Conservation (phyloP, 371 early-diverging fungal genomes). For the Nematocida minor region DNA sequence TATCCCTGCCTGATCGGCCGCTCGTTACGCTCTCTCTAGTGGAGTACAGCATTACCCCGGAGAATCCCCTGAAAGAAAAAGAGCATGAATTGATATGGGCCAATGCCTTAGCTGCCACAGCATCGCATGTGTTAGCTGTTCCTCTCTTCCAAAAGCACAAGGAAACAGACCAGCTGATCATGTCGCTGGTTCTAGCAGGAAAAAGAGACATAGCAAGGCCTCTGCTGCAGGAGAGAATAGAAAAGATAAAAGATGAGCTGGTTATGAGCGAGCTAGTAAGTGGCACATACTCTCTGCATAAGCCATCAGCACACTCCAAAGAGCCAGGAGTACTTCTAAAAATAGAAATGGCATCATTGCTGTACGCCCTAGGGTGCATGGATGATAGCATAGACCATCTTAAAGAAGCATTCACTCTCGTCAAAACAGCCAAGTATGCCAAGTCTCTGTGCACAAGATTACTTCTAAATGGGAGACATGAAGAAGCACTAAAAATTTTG, state of each 20-base stretch:
- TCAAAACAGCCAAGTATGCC: constrained; percentile 41
- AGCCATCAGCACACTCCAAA: neutral
- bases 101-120: neutral
- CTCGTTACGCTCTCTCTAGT: neutral
- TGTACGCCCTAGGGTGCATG: constrained; percentile 5
- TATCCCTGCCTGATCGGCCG: neutral
- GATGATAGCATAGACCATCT: neutral
- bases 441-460: constrained; percentile 37
- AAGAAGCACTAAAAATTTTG: constrained; percentile 18
- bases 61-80: neutral
- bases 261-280: neutral
- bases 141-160: constrained; percentile 25
- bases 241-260: constrained; percentile 10
- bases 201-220: constrained; percentile 9
- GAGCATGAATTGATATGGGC: constrained; percentile 29
- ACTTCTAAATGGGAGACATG: neutral
- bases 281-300: neutral
- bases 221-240: constrained; percentile 4
- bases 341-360: constrained; percentile 13
- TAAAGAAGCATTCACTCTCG: constrained; percentile 20
- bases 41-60: neutral
- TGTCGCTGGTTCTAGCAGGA: neutral
- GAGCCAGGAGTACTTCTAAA: neutral
- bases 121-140: constrained; percentile 2
- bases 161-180: constrained; percentile 4